Conservation (phyloP, 257 asterid genomes). For the Linderniella brevidens region DNA sequence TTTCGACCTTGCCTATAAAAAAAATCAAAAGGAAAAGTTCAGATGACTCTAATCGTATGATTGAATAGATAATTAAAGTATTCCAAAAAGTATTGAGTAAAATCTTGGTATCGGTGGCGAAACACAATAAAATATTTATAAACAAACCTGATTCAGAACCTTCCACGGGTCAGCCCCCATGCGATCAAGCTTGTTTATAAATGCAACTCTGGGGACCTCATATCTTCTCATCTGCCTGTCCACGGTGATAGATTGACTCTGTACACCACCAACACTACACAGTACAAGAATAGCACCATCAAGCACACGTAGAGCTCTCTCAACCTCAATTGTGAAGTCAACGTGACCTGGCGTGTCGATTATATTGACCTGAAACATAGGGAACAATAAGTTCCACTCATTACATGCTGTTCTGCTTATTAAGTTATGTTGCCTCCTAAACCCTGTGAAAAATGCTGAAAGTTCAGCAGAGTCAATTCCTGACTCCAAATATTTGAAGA, state of each 20-base stretch:
- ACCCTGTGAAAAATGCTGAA: too few relatives aligned
- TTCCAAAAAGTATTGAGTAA: too few relatives aligned
- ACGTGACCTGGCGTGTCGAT: conserved; percentile 98
- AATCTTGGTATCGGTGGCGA: too few relatives aligned
- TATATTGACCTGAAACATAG: conserved; percentile 57
- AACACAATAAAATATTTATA: conserved; percentile 1
- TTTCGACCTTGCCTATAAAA: conserved; percentile 64
- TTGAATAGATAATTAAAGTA: too few relatives aligned
- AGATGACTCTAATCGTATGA: background rate
- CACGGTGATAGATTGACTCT: conserved; percentile 96
- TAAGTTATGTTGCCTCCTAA: background rate
- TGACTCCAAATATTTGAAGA: too few relatives aligned
- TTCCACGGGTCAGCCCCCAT: conserved; percentile 99
- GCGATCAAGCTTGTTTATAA: conserved; percentile 88
- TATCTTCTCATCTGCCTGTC: conserved; percentile 99
- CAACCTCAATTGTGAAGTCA: conserved; percentile 96
- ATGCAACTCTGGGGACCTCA: conserved; percentile 92
- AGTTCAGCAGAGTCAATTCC: too few relatives aligned
- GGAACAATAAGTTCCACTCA: conserved; percentile 6
- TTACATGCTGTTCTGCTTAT: background rate
- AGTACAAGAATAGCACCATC: conserved; percentile 96
- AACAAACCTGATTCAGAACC: conserved; percentile 82
- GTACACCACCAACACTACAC: conserved; percentile 98
- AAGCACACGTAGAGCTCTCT: conserved; percentile 95
- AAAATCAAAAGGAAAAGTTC: conserved; percentile 10